Base-by-base conservation (phyloP, 2,329 filamentous ascomycete genomes). In the Botrytis fabae region DNA sequence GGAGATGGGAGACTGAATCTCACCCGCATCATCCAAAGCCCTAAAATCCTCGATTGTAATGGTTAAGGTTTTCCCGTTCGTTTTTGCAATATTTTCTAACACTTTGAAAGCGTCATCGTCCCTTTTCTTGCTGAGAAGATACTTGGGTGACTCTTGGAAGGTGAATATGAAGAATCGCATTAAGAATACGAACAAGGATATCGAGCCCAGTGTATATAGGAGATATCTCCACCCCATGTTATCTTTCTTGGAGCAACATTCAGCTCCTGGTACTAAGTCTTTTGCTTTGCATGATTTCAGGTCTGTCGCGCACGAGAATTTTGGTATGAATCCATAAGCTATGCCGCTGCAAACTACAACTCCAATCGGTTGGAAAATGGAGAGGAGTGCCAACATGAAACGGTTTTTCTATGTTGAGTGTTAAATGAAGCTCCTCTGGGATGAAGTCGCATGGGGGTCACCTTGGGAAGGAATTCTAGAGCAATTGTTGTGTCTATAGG, bases 221-320 rank as follows among this genome's bases (percentile, higher is more conserved):
- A 87, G 86, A 77, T 89, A 90, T 57, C 88, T 80, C 88, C 88
- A 90, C 2, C 88, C 88, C 83, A 87, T 86, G 75, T 90, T 90
- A 69, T 84, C 79, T 40, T 77, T 51, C 62, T 77, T 79, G 4
- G 80, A 76, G 32, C 70, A 72, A 69, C 82, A 83, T 74, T 32
- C 18, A 59, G 60, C 32, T 25, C 46, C 60, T n/a, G 68, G 60
- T 60, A 38, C 28, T 25, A 71, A 60, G 51, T 35, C 60, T 10
- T 81, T 82, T 25, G 77, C 72, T 57, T 69, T 73, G 10, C 77
- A 78, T 10, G 73, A 60, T 42, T 38, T 54, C 5, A 76, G 69
- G 12, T 62, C 40, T 8, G 65, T 68, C 10, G 74, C 72, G 73
- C 78, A 79, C 14, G 74, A 75, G 60, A 76, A 75, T 14, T 59